Evolutionary conservation across 176 grass and related monocot species (phyloP).

Genomic region (Areca catechu): DNA sequence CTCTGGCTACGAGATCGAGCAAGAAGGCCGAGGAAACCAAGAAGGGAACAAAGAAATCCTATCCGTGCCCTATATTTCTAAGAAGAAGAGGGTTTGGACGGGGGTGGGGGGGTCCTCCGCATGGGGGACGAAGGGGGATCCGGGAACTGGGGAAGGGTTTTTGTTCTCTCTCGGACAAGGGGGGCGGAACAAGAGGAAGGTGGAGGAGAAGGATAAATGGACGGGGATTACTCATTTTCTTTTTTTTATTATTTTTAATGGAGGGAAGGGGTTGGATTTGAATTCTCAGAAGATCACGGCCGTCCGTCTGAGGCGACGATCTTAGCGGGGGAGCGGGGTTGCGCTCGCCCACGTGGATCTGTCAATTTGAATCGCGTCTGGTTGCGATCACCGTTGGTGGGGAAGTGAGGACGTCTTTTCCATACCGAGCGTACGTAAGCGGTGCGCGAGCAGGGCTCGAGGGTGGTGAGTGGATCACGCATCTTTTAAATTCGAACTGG

Average conservation of each 20-base stretch:
- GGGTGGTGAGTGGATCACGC: too few species aligned
- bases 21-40: too few species aligned
- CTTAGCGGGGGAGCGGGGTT: neutral
- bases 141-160: neutral
- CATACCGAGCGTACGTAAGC: too few species aligned
- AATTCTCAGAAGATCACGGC: neutral
- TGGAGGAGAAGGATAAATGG: neutral
- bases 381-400: neutral
- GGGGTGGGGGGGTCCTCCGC: neutral
- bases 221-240: too few species aligned
- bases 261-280: constrained; percentile 12
- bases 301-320: constrained; percentile 1
- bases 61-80: too few species aligned
- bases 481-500: too few species aligned
- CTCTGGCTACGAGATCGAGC: too few species aligned
- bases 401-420: neutral
- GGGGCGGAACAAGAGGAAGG: neutral
- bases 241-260: constrained; percentile 10
- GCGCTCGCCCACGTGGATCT: neutral
- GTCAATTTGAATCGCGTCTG: too few species aligned
- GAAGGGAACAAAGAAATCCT: too few species aligned
- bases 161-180: constrained; percentile 16
- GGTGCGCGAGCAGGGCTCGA: too few species aligned
- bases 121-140: neutral
- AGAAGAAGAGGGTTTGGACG: neutral